Conservation (phyloP, 106 monocot species). For the Chionographis japonica region DNA sequence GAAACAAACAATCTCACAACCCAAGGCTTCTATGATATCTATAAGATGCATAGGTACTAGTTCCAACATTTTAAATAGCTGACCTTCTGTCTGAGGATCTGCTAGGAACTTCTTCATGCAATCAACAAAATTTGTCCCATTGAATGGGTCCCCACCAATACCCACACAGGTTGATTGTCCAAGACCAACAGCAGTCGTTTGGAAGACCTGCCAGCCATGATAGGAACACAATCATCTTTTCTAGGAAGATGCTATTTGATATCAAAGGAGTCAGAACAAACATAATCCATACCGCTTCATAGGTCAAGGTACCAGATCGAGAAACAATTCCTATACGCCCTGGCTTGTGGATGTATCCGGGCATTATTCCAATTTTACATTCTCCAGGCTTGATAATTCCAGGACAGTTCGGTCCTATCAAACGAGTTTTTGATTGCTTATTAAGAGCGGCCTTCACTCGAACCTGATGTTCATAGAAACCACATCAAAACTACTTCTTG, state of each 20-base stretch:
- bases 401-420: constrained; percentile 98
- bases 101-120: constrained; percentile 74
- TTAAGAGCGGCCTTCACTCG: constrained; percentile 97
- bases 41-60: neutral
- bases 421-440: constrained; percentile 85
- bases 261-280: neutral
- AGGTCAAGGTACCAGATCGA: constrained; percentile 96
- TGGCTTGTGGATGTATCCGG: constrained; percentile 99
- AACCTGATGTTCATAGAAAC: constrained; percentile 45
- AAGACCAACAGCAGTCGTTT: constrained; percentile 96
- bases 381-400: constrained; percentile 99
- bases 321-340: constrained; percentile 95
- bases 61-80: neutral
- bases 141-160: constrained; percentile 98
- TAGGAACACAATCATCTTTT: neutral
- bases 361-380: constrained; percentile 99
- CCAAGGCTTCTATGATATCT: neutral
- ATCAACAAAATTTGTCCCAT: constrained; percentile 98
- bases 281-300: constrained; percentile 75
- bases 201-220: constrained; percentile 63
- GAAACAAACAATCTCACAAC: too few relatives aligned
- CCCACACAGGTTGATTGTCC: constrained; percentile 98
- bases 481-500: neutral
- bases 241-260: neutral
- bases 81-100: constrained; percentile 99